phyloP scores from a whole-genome alignment of 805 yeast genomes.

The Candida xiaguanensis region DNA sequence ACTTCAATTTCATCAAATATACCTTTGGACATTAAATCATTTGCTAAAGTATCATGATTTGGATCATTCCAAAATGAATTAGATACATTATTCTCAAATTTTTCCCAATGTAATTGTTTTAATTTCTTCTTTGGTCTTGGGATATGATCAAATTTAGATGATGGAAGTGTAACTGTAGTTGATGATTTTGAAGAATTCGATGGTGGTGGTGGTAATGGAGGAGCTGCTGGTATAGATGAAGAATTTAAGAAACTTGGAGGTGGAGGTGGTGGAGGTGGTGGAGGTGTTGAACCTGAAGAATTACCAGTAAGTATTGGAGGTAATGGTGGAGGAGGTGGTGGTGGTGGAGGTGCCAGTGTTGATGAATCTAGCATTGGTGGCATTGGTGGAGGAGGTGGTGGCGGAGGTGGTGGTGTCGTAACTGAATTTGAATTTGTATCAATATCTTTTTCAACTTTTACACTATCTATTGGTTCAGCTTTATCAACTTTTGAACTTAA shows the following conservation, averaged over 20 bases:
- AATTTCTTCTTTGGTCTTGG: constrained; percentile 59
- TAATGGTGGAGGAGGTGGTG: constrained; percentile 23
- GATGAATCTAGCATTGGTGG: constrained; percentile 6
- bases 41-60: constrained; percentile 42
- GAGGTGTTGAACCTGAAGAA: constrained; percentile 17
- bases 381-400: constrained; percentile 18
- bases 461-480: constrained; percentile 32
- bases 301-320: constrained; percentile 22
- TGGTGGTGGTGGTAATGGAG: constrained; percentile 24
- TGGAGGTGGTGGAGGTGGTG: constrained; percentile 28
- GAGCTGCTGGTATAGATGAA: constrained; percentile 9
- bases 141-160: constrained; percentile 39
- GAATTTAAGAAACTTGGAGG: constrained; percentile 15
- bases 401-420: constrained; percentile 17
- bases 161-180: constrained; percentile 13
- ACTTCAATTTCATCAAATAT: constrained; percentile 62
- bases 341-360: constrained; percentile 25
- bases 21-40: constrained; percentile 54
- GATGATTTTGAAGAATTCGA: constrained; percentile 15
- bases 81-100: constrained; percentile 46
- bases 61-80: constrained; percentile 62
- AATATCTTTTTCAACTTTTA: constrained; percentile 7
- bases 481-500: constrained; percentile 47
- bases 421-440: not conserved
- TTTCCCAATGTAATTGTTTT: constrained; percentile 84